phyloP scores from a whole-genome alignment of 768 basidiomycete species.

The Tricholomella constricta region DNA sequence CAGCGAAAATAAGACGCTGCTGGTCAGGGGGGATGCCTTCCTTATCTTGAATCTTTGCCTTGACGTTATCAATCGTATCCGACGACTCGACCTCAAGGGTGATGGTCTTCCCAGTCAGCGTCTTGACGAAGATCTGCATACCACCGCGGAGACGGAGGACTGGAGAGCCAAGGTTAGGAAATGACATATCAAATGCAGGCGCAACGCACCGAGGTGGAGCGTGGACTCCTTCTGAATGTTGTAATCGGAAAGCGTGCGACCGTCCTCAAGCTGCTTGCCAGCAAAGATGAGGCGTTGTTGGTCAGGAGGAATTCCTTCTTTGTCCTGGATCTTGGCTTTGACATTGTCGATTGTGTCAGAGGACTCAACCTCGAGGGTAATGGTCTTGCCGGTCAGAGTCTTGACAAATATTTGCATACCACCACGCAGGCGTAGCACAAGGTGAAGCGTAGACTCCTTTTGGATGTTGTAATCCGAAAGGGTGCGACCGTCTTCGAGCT shows the following conservation, averaged over 20 bases:
- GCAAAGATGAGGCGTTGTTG: conserved; percentile 25
- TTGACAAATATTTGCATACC: too few species aligned
- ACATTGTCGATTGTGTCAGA: conserved; percentile 25
- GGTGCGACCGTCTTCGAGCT: too few species aligned
- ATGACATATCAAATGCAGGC: too few species aligned
- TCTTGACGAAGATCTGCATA: conserved; percentile 54
- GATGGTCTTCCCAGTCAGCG: conserved; percentile 61
- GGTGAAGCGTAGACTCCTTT: conserved; percentile 27
- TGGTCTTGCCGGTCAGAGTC: conserved; percentile 63
- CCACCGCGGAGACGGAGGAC: too few species aligned
- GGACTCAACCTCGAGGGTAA: conserved; percentile 24
- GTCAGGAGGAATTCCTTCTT: conserved; percentile 24
- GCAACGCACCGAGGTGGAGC: conserved; percentile 48
- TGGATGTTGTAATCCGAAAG: too few species aligned
- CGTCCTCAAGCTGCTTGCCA: conserved; percentile 40
- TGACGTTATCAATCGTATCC: conserved; percentile 24
- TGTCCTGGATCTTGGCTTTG: conserved; percentile 26
- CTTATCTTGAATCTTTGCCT: conserved; percentile 26
- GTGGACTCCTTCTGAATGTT: conserved; percentile 59
- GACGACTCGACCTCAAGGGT: conserved; percentile 25
- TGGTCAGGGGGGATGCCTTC: conserved; percentile 25
- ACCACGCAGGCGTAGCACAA: conserved; percentile 37
- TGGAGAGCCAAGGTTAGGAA: too few species aligned
- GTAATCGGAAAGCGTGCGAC: conserved; percentile 42
- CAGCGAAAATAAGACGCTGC: conserved; percentile 24